Evolutionary conservation across 495 filamentous ascomycete species (phyloP).

Genomic region (Trichoderma orchidacearum): DNA sequence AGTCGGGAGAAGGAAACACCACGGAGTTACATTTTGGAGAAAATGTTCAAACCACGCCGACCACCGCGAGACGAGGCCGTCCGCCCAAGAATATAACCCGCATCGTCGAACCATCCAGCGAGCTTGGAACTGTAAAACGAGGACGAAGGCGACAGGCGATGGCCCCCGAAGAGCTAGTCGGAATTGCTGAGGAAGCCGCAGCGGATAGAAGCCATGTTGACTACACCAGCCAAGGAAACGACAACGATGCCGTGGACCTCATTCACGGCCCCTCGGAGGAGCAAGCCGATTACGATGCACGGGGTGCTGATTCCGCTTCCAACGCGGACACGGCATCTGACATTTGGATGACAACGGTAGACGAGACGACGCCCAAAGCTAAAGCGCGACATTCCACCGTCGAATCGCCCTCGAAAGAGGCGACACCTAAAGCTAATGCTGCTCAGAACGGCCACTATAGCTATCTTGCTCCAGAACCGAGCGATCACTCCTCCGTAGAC

Average conservation of each 20-base stretch:
- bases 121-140: constrained; percentile 9
- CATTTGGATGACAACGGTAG: constrained; percentile 19
- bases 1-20: neutral
- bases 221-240: neutral
- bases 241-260: neutral
- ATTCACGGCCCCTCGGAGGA: neutral
- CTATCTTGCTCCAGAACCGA: neutral
- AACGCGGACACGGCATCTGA: constrained; percentile 12
- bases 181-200: constrained; percentile 3
- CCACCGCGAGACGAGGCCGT: constrained; percentile 7
- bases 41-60: constrained; percentile 3
- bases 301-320: neutral
- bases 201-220: neutral
- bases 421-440: neutral
- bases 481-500: neutral
- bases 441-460: neutral
- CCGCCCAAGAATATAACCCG: neutral
- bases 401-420: constrained; percentile 3
- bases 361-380: constrained; percentile 10
- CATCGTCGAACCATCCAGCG: neutral
- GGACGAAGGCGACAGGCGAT: constrained; percentile 13
- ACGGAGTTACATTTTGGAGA: neutral
- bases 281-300: neutral
- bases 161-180: constrained; percentile 7
- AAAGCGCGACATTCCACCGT: constrained; percentile 2